Evolutionary conservation across 768 basidiomycete species (phyloP).

Genomic region (Boletus barrowsii): DNA sequence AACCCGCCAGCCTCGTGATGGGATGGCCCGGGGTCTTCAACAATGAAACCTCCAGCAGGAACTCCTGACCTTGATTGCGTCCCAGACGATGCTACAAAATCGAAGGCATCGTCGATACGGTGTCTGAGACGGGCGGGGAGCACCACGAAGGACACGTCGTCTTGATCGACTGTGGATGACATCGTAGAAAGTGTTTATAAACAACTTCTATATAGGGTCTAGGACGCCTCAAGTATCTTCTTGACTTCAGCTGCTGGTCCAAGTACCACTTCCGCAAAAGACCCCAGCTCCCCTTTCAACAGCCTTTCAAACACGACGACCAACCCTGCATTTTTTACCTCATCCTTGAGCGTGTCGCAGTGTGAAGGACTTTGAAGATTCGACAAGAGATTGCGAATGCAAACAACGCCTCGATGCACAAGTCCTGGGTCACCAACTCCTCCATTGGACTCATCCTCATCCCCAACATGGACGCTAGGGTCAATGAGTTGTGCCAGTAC

Average conservation of each 20-base stretch:
- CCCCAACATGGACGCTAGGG: conserved; percentile 40
- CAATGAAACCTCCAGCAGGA: conserved; percentile 34
- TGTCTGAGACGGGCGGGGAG: conserved; percentile 42
- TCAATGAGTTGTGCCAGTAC: conserved; percentile 69
- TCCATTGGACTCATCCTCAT: conserved; percentile 33
- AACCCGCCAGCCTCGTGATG: conserved; percentile 31
- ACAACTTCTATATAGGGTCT: neutral
- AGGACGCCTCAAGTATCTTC: conserved; percentile 37
- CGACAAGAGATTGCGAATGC: conserved; percentile 59
- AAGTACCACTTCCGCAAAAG: conserved; percentile 38
- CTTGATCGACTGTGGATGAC: conserved; percentile 8
- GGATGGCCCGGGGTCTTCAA: conserved; percentile 21
- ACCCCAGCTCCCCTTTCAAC: conserved; percentile 40
- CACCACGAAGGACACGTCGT: conserved; percentile 36
- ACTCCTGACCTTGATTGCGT: conserved; percentile 5
- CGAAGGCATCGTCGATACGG: conserved; percentile 54
- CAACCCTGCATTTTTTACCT: conserved; percentile 53
- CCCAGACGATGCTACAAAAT: conserved; percentile 22
- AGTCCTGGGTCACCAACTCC: conserved; percentile 51
- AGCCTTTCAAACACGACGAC: conserved; percentile 49
- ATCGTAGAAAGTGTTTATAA: conserved; percentile 2
- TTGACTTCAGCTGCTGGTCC: conserved; percentile 51
- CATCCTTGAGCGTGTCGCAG: conserved; percentile 44
- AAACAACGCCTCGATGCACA: conserved; percentile 76
- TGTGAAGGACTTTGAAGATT: conserved; percentile 40